A percentile compares a stretch with the other conserved stretches of the same genome.
These are phyloP conservation scores for Falciphora oryzae DNA, from an alignment of 2,329 filamentous ascomycete species.

Conservation along the genomic window DNA sequence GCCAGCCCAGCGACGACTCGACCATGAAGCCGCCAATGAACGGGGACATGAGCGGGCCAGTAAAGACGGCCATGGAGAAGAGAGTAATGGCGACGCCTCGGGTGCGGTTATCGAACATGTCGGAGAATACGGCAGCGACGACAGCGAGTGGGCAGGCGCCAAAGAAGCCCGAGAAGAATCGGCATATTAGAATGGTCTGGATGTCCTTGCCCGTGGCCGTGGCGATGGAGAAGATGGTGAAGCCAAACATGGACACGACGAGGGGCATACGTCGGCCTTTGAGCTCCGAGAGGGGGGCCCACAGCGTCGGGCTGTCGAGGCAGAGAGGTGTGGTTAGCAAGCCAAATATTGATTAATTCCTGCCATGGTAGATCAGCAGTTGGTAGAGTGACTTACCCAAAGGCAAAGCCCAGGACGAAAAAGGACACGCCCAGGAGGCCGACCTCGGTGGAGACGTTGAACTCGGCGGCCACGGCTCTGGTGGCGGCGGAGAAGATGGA, in stretches of 20 bases:
- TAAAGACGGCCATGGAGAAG: conserved; percentile 59
- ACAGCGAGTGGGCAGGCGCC: conserved; percentile 64
- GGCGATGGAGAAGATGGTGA: conserved; percentile 62
- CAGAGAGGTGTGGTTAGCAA: background rate
- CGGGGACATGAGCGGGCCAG: conserved; percentile 60
- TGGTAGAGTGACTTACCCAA: conserved; percentile 35
- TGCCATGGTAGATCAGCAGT: background rate
- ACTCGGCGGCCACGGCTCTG: conserved; percentile 47
- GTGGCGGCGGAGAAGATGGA: conserved; percentile 70
- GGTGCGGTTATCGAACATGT: conserved; percentile 62
- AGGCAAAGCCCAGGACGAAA: conserved; percentile 67
- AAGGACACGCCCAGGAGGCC: conserved; percentile 60
- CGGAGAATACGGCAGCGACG: conserved; percentile 65
- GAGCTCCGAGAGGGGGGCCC: conserved; percentile 68
- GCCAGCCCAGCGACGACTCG: conserved; percentile 59
- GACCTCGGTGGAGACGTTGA: conserved; percentile 55
- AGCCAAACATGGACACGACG: conserved; percentile 58
- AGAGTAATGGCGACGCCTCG: conserved; percentile 53
- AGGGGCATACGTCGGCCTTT: conserved; percentile 60
- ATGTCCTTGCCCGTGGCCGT: conserved; percentile 62
- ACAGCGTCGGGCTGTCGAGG: conserved; percentile 50
- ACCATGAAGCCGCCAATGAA: conserved; percentile 65
- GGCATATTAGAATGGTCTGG: conserved; percentile 62
- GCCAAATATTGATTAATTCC: background rate
- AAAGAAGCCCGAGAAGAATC: conserved; percentile 70